These are phyloP conservation scores for Tetraselmis striata DNA, from an alignment of 139 green algal genomes.

Conservation along the genomic window DNA sequence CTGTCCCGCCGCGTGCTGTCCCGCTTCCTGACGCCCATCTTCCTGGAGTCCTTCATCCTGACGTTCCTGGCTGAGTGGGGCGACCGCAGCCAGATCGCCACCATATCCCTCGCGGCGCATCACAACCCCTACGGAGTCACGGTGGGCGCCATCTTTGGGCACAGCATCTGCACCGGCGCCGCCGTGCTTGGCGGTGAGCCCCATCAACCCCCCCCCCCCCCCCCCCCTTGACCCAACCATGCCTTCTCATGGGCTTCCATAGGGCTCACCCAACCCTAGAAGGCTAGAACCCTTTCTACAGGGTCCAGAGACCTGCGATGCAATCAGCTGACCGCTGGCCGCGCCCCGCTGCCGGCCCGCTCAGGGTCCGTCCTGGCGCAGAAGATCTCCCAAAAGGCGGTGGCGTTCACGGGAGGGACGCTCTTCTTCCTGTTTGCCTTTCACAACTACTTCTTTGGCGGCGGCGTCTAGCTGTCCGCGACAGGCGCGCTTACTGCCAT, in stretches of 20 bases:
- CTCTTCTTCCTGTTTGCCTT: conserved; percentile 38
- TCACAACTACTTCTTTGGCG: conserved; percentile 17
- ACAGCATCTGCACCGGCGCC: conserved; percentile 85
- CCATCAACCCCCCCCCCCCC: no score
- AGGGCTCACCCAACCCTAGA: no score
- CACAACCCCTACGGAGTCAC: conserved; percentile 71
- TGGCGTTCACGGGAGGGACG: conserved; percentile 28
- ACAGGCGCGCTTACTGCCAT: no score
- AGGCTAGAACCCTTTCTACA: no score
- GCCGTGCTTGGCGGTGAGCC: conserved; percentile 83
- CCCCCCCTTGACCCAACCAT: no score
- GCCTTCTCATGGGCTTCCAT: no score
- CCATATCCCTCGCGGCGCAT: conserved; percentile 50
- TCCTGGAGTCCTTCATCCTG: conserved; percentile 92
- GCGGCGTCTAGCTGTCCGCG: no score
- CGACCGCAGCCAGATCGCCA: conserved; percentile 94
- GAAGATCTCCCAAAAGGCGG: conserved; percentile 35
- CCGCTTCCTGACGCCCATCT: conserved; percentile 73
- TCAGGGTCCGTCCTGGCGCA: conserved; percentile 32
- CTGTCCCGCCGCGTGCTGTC: conserved; percentile 25
- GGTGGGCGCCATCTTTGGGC: conserved; percentile 86
- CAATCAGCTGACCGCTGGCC: no score
- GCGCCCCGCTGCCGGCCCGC: no score
- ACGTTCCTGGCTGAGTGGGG: conserved; percentile 99
- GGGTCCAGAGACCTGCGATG: no score